These are phyloP conservation scores for Canavalia gladiata DNA, from an alignment of 306 rosid genomes.

Conservation along the genomic window DNA sequence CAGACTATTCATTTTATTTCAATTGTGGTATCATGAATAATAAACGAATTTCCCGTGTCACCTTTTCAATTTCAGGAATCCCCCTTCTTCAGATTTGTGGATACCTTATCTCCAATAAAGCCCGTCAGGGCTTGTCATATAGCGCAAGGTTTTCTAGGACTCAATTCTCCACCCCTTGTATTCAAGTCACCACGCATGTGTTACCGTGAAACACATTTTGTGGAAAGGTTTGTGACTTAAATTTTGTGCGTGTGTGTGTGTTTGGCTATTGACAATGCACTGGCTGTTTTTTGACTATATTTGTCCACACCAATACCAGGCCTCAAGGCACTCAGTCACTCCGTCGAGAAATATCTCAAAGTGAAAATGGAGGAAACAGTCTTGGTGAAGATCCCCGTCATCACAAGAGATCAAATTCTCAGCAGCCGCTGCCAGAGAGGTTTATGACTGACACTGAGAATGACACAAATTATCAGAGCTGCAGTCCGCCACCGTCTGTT, in stretches of 20 bases:
- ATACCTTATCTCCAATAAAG: slow-evolving; percentile 62
- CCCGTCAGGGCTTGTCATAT: slow-evolving; percentile 50
- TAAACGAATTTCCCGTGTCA: background rate
- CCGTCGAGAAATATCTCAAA: slow-evolving; percentile 39
- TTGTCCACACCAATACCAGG: slow-evolving; percentile 56
- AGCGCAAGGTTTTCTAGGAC: slow-evolving; percentile 53
- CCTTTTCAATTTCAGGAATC: slow-evolving; percentile 63
- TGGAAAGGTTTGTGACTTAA: slow-evolving; percentile 57
- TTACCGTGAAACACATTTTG: slow-evolving; percentile 47
- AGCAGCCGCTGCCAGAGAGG: slow-evolving; percentile 38
- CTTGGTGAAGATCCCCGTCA: slow-evolving; percentile 49
- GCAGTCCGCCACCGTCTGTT: slow-evolving; percentile 53
- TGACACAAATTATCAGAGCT: slow-evolving; percentile 41
- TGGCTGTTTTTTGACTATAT: slow-evolving; percentile 27
- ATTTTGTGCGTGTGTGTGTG: background rate
- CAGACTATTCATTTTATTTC: background rate
- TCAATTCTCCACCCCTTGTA: slow-evolving; percentile 66
- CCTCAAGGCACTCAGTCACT: slow-evolving; percentile 51
- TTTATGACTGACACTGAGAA: slow-evolving; percentile 42
- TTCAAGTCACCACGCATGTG: slow-evolving; percentile 64
- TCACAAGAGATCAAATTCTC: slow-evolving; percentile 33
- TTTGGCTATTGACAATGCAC: background rate
- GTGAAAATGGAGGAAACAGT: slow-evolving; percentile 44
- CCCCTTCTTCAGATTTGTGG: slow-evolving; percentile 52
- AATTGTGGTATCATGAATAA: slow-evolving; percentile 12